Conservation (phyloP, 805 yeast species). For the Starmerella tilneyi region DNA sequence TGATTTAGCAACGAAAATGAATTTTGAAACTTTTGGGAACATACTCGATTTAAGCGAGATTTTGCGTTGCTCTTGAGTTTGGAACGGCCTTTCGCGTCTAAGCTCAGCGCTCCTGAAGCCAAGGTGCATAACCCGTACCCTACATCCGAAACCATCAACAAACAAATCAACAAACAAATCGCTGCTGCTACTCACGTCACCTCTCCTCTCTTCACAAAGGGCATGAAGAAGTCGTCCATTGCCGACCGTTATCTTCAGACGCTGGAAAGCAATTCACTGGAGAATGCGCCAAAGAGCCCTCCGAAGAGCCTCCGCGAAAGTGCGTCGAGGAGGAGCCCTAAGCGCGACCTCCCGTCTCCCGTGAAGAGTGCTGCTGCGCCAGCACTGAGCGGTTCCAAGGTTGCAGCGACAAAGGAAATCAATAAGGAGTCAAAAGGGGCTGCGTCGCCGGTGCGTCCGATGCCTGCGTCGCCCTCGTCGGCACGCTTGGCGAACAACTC, state of each 20-base stretch:
- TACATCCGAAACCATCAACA: conserved; percentile 6
- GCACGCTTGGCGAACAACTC: neutral
- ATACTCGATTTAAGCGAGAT: too few relatives aligned
- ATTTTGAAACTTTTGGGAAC: too few relatives aligned
- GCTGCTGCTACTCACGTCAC: neutral
- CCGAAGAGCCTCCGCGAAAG: conserved; percentile 27
- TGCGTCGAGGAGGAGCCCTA: conserved; percentile 6
- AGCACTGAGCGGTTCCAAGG: neutral
- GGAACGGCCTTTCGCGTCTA: neutral
- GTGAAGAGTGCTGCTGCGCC: neutral
- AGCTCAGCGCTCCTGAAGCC: too few relatives aligned
- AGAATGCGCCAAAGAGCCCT: conserved; percentile 25
- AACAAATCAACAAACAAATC: conserved; percentile 1
- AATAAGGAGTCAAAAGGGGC: neutral
- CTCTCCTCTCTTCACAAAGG: neutral
- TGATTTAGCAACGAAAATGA: too few relatives aligned
- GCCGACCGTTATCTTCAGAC: conserved; percentile 26
- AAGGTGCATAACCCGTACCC: conserved; percentile 1
- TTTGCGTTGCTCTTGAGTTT: too few relatives aligned
- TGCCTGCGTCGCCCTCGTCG: neutral
- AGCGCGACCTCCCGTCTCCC: conserved; percentile 1
- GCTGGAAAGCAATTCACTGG: conserved; percentile 20
- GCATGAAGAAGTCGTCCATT: conserved; percentile 18
- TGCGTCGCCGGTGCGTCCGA: neutral
- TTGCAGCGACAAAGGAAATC: neutral